phyloP scores from a whole-genome alignment of 2,329 filamentous ascomycete species.

The Calonectria crousiana region DNA sequence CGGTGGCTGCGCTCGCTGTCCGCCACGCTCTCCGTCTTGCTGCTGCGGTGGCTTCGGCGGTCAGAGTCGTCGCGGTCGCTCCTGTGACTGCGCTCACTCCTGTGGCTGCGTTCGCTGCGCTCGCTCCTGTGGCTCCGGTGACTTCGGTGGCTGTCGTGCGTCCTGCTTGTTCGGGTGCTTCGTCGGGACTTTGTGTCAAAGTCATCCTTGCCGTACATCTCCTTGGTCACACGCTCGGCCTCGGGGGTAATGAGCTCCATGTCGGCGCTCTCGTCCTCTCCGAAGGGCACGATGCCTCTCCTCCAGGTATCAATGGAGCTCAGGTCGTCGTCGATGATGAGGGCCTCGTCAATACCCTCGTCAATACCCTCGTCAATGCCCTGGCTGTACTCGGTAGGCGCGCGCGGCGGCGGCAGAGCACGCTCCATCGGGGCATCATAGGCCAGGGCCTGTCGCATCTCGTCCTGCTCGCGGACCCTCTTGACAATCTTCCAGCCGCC shows the following conservation, averaged over 20 bases:
- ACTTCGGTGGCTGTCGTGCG: conserved; percentile 44
- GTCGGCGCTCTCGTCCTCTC: conserved; percentile 62
- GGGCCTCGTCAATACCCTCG: too few species aligned
- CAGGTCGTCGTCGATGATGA: conserved; percentile 69
- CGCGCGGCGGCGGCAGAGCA: conserved; percentile 38
- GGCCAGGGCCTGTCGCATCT: conserved; percentile 41
- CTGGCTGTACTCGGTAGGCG: conserved; percentile 47
- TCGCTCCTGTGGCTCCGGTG: conserved; percentile 47
- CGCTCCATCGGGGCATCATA: conserved; percentile 42
- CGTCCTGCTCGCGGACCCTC: conserved; percentile 70
- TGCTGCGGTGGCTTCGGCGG: conserved; percentile 34
- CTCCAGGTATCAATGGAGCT: conserved; percentile 71
- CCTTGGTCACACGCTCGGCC: conserved; percentile 61
- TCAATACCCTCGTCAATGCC: conserved; percentile 65
- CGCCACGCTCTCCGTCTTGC: conserved; percentile 51
- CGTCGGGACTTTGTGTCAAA: conserved; percentile 54
- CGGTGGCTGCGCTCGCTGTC: conserved; percentile 51
- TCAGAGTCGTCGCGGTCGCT: conserved; percentile 40
- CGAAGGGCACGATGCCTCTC: conserved; percentile 64
- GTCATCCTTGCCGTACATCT: conserved; percentile 51
- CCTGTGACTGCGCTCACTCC: conserved; percentile 44
- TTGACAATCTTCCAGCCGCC: conserved; percentile 98
- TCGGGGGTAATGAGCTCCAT: conserved; percentile 69
- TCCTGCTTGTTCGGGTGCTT: conserved; percentile 49
- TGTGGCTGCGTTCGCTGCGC: conserved; percentile 44